Evolutionary conservation across 768 basidiomycete species (phyloP).

Genomic region (Cystofilobasidium macerans): DNA sequence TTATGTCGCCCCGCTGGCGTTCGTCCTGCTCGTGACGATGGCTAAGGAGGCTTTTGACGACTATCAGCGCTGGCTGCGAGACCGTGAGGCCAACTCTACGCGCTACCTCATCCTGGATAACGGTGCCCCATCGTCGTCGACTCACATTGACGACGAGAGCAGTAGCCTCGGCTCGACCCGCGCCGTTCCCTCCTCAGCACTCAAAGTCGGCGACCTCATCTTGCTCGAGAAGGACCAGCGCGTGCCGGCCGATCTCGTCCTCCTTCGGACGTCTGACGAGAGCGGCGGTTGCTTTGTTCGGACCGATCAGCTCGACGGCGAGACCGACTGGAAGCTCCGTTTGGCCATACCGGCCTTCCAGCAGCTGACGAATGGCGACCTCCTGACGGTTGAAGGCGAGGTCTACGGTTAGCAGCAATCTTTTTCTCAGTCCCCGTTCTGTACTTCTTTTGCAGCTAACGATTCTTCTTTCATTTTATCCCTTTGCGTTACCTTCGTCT

Average conservation of each 20-base stretch:
- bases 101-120: slow-evolving; percentile 57
- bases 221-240: slow-evolving; percentile 92
- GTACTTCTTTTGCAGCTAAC: no score
- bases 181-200: slow-evolving; percentile 71
- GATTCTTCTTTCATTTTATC: no score
- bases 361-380: slow-evolving; percentile 48
- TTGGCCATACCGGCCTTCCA: slow-evolving; percentile 79
- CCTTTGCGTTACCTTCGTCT: no score
- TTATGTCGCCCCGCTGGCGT: slow-evolving; percentile 90
- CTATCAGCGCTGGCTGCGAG: slow-evolving; percentile 83
- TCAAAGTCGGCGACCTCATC: slow-evolving; percentile 84
- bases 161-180: slow-evolving; percentile 42
- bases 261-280: slow-evolving; percentile 62
- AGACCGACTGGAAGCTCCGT: slow-evolving; percentile 96
- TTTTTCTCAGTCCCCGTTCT: slow-evolving; percentile 15
- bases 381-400: slow-evolving; percentile 64
- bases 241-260: slow-evolving; percentile 84
- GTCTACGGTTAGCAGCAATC: slow-evolving; percentile 58
- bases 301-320: slow-evolving; percentile 95
- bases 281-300: slow-evolving; percentile 94
- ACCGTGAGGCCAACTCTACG: slow-evolving; percentile 88
- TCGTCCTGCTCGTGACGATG: slow-evolving; percentile 89
- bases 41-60: slow-evolving; percentile 99
- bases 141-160: no score
- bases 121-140: slow-evolving; percentile 32